Evolutionary conservation across 306 rosid species (phyloP).

Genomic region (Hippophae tibetana): DNA sequence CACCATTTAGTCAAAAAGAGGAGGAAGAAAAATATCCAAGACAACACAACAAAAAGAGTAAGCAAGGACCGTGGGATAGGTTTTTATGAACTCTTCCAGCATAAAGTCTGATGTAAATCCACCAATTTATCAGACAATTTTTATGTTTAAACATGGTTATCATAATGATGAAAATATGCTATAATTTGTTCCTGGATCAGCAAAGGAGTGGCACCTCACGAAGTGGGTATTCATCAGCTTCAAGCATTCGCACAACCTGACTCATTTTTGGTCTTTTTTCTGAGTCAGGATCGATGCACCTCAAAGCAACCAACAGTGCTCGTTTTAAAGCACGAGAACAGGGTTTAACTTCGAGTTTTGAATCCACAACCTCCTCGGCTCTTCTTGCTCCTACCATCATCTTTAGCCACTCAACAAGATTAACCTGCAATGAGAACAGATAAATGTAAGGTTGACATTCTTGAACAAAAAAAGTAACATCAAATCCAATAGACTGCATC

Average conservation of each 20-base stretch:
- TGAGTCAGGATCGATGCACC: constrained; percentile 86
- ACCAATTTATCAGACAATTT: too few species aligned
- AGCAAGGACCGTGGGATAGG: too few species aligned
- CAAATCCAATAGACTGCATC: background rate
- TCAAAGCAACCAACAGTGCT: constrained; percentile 69
- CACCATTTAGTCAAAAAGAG: too few species aligned
- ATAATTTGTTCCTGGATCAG: background rate
- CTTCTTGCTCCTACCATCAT: constrained; percentile 90
- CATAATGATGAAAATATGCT: too few species aligned
- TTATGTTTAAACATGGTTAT: too few species aligned
- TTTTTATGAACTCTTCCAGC: too few species aligned
- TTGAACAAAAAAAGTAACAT: background rate
- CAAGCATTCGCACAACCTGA: constrained; percentile 87
- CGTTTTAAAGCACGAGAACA: constrained; percentile 68
- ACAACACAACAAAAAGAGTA: too few species aligned
- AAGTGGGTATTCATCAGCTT: constrained; percentile 78
- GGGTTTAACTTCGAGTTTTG: constrained; percentile 66
- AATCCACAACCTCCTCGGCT: constrained; percentile 84
- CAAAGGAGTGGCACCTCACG: constrained; percentile 53
- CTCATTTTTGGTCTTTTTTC: constrained; percentile 90
- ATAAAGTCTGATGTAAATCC: too few species aligned
- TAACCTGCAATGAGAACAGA: constrained; percentile 49
- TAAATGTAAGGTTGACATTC: constrained; percentile 12
- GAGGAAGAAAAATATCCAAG: too few species aligned
- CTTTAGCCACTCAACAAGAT: constrained; percentile 96